Evolutionary conservation across 768 basidiomycete species (phyloP).

Genomic region (Pisolithus orientalis): DNA sequence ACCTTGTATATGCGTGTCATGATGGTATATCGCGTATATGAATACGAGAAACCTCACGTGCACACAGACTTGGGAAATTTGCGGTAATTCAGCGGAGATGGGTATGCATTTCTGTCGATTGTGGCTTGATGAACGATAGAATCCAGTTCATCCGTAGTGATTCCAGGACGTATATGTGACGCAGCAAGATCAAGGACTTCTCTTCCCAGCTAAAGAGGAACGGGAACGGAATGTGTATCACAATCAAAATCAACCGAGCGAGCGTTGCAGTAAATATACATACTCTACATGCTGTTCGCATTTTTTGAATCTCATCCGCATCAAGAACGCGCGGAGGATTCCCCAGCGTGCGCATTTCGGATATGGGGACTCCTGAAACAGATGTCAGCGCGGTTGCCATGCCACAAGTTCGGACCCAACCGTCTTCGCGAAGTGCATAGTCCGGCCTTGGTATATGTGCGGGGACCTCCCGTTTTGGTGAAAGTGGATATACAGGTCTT

Average conservation of each 20-base stretch:
- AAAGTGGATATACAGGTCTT: constrained; percentile 85
- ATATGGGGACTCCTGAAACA: constrained; percentile 48
- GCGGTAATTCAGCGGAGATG: constrained; percentile 88
- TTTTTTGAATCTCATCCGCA: constrained; percentile 77
- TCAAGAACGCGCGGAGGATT: constrained; percentile 61
- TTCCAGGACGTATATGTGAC: constrained; percentile 78
- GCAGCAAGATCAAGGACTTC: constrained; percentile 95
- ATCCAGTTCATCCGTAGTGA: constrained; percentile 95
- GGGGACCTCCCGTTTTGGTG: constrained; percentile 69
- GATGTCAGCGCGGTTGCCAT: background rate
- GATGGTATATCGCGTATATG: background rate
- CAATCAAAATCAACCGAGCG: background rate
- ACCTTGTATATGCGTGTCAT: constrained; percentile 37
- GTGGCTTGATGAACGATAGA: constrained; percentile 88
- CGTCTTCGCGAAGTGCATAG: constrained; percentile 58
- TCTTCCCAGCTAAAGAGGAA: constrained; percentile 57
- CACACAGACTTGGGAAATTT: constrained; percentile 94
- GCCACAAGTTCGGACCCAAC: constrained; percentile 33
- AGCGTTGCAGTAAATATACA: constrained; percentile 23
- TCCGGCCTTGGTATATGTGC: constrained; percentile 83
- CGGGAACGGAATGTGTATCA: background rate
- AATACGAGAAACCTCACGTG: constrained; percentile 54
- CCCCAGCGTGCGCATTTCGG: constrained; percentile 53
- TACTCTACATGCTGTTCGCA: constrained; percentile 83
- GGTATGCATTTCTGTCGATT: constrained; percentile 88